A percentile compares a stretch with the other conserved stretches of the same genome.
Evolutionary conservation across 495 filamentous ascomycete genomes (phyloP).

Genomic region (Neohortaea acidophila): DNA sequence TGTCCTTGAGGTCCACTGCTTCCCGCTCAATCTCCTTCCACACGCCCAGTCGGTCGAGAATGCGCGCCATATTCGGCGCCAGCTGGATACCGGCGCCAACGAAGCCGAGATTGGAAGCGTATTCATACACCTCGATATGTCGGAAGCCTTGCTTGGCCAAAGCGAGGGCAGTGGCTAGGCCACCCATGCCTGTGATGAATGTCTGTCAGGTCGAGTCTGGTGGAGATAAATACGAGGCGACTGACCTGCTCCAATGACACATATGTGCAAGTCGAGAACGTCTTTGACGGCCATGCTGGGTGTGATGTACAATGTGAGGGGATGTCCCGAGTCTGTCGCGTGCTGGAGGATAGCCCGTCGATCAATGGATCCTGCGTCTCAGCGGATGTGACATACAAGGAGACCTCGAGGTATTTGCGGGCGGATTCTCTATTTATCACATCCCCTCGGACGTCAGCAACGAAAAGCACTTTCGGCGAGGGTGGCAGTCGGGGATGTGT

Average conservation of each 20-base stretch:
- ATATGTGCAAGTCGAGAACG: slow-evolving; percentile 17
- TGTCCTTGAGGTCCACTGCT: slow-evolving; percentile 37
- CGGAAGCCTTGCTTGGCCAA: slow-evolving; percentile 60
- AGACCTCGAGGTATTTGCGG: no score
- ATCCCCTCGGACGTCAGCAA: no score
- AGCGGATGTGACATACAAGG: no score
- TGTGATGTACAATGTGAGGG: no score
- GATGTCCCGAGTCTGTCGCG: no score
- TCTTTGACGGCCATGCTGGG: slow-evolving; percentile 13
- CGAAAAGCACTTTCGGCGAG: no score
- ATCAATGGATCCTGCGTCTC: no score
- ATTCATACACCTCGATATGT: slow-evolving; percentile 57
- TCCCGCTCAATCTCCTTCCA: slow-evolving; percentile 54
- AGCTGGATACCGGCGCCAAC: slow-evolving; percentile 74
- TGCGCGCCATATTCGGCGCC: slow-evolving; percentile 63
- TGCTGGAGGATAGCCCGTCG: no score
- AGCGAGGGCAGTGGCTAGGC: slow-evolving; percentile 54
- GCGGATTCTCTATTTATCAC: no score
- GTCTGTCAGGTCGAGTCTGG: not conserved
- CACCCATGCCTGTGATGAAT: slow-evolving; percentile 51
- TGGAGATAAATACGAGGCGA: not conserved
- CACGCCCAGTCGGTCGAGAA: slow-evolving; percentile 52
- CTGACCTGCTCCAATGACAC: slow-evolving; percentile 25
- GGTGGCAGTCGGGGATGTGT: no score
- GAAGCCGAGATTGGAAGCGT: slow-evolving; percentile 58